Evolutionary conservation across 495 filamentous ascomycete species (phyloP), one percentile per base, ranked within the genome.

Genomic region (Penicillium cinerascens): DNA sequence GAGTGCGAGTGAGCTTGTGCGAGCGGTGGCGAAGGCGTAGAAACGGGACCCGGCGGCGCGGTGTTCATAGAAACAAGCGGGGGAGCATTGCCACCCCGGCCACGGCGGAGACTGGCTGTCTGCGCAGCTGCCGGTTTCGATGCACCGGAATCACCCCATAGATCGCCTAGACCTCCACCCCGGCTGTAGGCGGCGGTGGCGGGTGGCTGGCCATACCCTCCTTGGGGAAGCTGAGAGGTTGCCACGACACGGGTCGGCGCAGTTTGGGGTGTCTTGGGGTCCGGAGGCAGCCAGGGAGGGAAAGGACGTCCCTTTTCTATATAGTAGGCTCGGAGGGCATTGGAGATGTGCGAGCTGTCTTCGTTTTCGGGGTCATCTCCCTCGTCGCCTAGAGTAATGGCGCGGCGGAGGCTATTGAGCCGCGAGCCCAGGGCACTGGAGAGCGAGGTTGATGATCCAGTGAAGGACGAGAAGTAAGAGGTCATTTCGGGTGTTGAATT

Each of bases 311-410:
- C 85, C 60, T 95, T 95, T 65, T 97, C 93, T 33, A 74, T 82
- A 75, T 98, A 98, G 78, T 97, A 96, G 50, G 84, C 87, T 46
- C 93, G 87, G n/a, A 98, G 84, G 13, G 95, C 92, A 64, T 92
- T 87, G 72, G 89, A 92, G 64, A 98, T 85, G 73, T 96, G 91
- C 1, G 91, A 92, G 75, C 93, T 87, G 72, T 96, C 91, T 73
- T 95, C 91, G 51, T 90, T 93, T 63, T 97, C 92, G 55, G 78
- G 76, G 60, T 79, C 75, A 60, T 78, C 75, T 23, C 88, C 88
- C 73, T 96, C 92, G 50, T 84, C 79, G 67, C 95, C 92, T 61
- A 84, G 79, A 49, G 91, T 85, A 67, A 93, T 85, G 26, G 83
- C 85, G 33, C 86, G 83, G 52, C 89, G 88, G 55, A 96, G 80